Evolutionary conservation across 306 rosid species (phyloP).

Genomic region (Cajanus cajan): DNA sequence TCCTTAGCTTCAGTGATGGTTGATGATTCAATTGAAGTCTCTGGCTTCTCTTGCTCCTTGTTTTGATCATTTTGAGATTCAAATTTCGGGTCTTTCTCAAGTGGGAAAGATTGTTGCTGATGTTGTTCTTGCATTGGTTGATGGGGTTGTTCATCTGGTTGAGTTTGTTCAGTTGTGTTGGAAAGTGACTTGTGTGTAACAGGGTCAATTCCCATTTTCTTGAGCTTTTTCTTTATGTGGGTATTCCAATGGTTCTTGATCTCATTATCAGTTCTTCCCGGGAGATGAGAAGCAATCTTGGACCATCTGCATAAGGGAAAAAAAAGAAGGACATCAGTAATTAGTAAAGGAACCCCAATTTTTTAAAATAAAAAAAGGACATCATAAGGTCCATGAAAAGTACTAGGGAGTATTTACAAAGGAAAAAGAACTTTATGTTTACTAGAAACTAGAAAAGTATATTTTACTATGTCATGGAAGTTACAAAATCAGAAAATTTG

Average conservation of each 20-base stretch:
- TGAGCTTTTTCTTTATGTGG: slow-evolving; percentile 76
- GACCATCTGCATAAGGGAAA: slow-evolving; percentile 56
- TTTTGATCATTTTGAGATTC: slow-evolving; percentile 31
- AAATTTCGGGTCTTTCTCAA: not conserved
- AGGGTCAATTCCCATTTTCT: slow-evolving; percentile 80
- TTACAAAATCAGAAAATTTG: slow-evolving; percentile 21
- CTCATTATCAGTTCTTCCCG: slow-evolving; percentile 85
- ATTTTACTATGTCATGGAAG: slow-evolving; percentile 15
- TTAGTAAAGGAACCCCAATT: not conserved
- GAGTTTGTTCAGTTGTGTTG: slow-evolving; percentile 33
- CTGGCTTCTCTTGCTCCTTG: slow-evolving; percentile 38
- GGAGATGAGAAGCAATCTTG: slow-evolving; percentile 74
- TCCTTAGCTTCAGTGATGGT: slow-evolving; percentile 37
- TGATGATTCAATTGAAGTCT: slow-evolving; percentile 45
- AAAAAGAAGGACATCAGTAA: not conserved
- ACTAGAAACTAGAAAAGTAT: slow-evolving; percentile 21
- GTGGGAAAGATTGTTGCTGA: not conserved
- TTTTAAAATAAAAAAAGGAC: not conserved
- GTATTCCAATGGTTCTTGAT: slow-evolving; percentile 84
- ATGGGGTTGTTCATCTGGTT: slow-evolving; percentile 7
- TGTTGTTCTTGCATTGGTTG: slow-evolving; percentile 3
- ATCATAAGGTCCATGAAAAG: slow-evolving; percentile 8
- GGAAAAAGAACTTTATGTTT: slow-evolving; percentile 15
- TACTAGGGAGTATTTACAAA: not conserved
- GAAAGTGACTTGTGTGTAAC: slow-evolving; percentile 60